Evolutionary conservation across 23 red algal species (phyloP), one percentile per base, ranked within the genome.

Genomic region (Gracilaria gracilis): DNA sequence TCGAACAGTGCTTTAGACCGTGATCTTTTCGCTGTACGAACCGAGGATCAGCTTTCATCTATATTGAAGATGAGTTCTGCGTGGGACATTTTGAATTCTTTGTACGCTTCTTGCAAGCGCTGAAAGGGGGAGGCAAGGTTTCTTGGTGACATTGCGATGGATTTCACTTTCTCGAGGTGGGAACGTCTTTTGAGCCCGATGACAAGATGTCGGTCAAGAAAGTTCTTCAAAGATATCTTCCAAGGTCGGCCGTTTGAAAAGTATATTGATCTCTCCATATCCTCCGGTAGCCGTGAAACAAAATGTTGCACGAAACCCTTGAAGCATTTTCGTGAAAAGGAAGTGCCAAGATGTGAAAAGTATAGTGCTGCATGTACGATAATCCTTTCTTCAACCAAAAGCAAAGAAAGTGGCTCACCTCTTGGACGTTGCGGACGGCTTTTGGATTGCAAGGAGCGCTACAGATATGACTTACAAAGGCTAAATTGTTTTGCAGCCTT

Each of bases 231-330:
- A n/a, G 28, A 82, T 0, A 20, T 0, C 27, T 82, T 23, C 6
- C 78, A 23, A 8, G 1, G 78, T 6, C 25, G 78, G 24, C n/a
- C 61, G n/a, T 35, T 57, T 82, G 51, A 57, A 82, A 0, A 34
- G 50, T 29, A 82, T 37, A 12, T 82, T 82, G 37, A 27, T 4
- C 36, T 61, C 49, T 12, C 78, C 16, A 55, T 27, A 7, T 14
- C 11, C 49, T 3, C 42, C 42, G 51, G 78, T 11, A 57, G 28
- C 19, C 11, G 9, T 13, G 4, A 17, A 20, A 57, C 51, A 57
- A 57, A 82, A 23, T 36, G 35, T 34, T 82, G 42, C 78, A 82
- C 78, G 4, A 82, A 23, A 27, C 19, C 50, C 21, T 82, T 82
- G 1, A 82, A 27, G 51, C 31, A 57, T 58, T 55, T 49, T 0